Evolutionary conservation across 192 early-diverging fungal genomes (phyloP), one percentile per base, ranked within the genome.

Genomic region (Lobosporangium transversale): DNA sequence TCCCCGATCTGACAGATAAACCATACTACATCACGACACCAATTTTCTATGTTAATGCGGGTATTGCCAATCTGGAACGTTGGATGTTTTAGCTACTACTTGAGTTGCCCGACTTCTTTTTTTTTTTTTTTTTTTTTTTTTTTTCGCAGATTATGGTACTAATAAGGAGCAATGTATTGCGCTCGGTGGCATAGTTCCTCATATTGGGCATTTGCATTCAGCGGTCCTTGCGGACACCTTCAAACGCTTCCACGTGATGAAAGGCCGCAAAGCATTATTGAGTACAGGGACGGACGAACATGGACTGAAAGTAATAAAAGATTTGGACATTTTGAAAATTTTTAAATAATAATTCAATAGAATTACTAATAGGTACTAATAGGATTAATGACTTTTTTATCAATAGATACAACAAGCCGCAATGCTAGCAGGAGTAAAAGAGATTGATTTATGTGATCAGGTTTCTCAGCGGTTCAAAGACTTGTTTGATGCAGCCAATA

Each of bases 171-270:
- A 9, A 50, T 50, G 2, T 2, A 7, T 15, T 50, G 17, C 48
- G 24, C 23, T 50, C 29, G 48, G 14, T 14, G 9, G 7, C 32
- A 65, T 85, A 82, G 92, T 84, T 12, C 95, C 95, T 18, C 97
- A 98, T 79, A 93, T 98, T 70, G 97, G 97, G 12, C 97, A 98
- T 62, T 80, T 98, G 58, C 96, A 95, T 76, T 93, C 95, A 6
- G 82, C 91, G 0, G 93, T 97, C 10, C 73, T 98, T 1, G 89
- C 91, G 1, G 97, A 98, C 66, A 88, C 89, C 7, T 69, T 97
- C 20, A 87, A 87, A 59, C 79, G 95, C 24, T 95, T 87, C 61
- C 86, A 90, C 58, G 85, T 84, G 29, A 59, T 98, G 47, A 90
- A 85, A 33, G 94, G 93, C 17, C 70, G 85, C 24, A 63, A 61